A percentile compares a stretch with the other conserved stretches of the same genome.
phyloP scores from a whole-genome alignment of 305 asterid genomes.

The Vinca major region DNA sequence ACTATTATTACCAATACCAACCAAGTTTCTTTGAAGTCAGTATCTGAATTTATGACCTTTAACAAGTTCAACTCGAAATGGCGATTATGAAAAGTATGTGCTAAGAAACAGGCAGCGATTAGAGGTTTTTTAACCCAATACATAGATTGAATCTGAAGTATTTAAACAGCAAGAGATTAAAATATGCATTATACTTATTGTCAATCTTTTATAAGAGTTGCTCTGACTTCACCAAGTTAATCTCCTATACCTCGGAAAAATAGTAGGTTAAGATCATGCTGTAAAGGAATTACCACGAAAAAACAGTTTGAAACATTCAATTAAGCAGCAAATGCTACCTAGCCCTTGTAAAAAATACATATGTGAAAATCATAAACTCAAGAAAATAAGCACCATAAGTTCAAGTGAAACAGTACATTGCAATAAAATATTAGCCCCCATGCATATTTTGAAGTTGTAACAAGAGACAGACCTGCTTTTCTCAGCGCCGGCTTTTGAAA shows the following conservation, averaged over 20 bases:
- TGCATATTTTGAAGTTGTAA: not conserved
- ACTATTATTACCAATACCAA: not conserved
- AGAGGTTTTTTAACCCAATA: not conserved
- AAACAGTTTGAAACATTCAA: not conserved
- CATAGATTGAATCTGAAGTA: not conserved
- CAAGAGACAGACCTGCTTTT: slow-evolving; percentile 67
- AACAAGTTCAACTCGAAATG: not conserved
- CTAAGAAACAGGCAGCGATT: not conserved
- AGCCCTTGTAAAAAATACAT: not conserved
- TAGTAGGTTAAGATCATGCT: not conserved
- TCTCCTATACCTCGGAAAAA: not conserved
- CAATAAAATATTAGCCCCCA: not conserved
- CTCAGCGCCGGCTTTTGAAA: slow-evolving; percentile 73
- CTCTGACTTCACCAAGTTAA: not conserved
- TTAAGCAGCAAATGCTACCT: not conserved
- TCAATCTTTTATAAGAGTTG: not conserved
- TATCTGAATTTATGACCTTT: not conserved
- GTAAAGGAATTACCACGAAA: not conserved
- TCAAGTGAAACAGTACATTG: not conserved
- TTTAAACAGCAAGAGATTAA: too few relatives aligned
- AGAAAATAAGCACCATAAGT: not conserved
- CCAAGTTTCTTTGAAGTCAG: not conserved
- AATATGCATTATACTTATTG: not conserved
- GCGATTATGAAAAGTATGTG: not conserved
- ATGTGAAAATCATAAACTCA: not conserved